Base-by-base conservation (phyloP, 306 rosid genomes). In the Cicer yamashitae region DNA sequence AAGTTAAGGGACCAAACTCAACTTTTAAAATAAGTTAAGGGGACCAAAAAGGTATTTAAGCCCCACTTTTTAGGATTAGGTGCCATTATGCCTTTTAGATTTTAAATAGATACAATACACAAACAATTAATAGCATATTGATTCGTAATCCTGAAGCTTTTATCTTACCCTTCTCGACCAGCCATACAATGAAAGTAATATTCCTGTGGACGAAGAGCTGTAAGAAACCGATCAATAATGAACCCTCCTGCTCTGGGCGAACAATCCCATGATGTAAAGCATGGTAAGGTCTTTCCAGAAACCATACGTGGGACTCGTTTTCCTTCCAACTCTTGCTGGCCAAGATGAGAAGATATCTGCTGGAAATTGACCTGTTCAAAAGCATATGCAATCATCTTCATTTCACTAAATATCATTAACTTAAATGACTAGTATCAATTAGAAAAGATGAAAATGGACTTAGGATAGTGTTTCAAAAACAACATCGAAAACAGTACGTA, bases 151-250 rank as follows among this genome's bases (percentile, higher is more conserved):
- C 8, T 57, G 74, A 63, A 84, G 45, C 56, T 48, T 38, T 17
- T 41, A 62, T 17, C 63, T 84, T 91, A 91, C 98, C 97, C 97
- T 89, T 91, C 98, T 83, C 98, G 96, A 67, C 98, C 97, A 66
- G 97, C 97, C 98, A 94, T 94, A 79, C 97, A 94, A 79, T 94
- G 98, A 71, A 94, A 94, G 87, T 94, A 94, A 79, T 86, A 94
- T 80, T 94, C 98, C 82, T 91, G 97, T 14, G 96, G 96, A 30
- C 84, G 97, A 79, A 94, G 97, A 73, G 92, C 98, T 12, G 97
- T 86, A 82, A 94, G 98, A 87, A 94, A 94, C 77, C 96, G 91
- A 74, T 94, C 98, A 80, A 88, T 86, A 76, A 91, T 88, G 84
- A 94, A 91, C 50, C 97, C 98, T 71, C 98, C 98, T 54, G 97